Conservation (phyloP, 352 stramenopile genomes). For the Pythium coloratum region DNA sequence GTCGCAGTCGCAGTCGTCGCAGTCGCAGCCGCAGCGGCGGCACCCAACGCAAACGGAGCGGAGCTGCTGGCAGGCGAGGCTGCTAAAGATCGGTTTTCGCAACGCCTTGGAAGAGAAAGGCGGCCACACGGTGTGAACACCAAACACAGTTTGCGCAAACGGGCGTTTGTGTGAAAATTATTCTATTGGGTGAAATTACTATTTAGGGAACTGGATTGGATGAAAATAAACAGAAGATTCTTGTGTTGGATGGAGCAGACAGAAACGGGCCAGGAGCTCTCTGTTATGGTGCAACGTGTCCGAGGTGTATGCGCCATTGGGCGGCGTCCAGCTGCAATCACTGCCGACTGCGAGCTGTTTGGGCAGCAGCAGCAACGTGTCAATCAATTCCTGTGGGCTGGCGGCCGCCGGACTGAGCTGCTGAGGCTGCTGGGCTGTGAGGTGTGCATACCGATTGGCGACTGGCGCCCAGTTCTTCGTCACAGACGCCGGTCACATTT, state of each 20-base stretch:
- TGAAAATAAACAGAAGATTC: slow-evolving; percentile 27
- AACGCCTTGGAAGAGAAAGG: slow-evolving; percentile 25
- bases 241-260: slow-evolving; percentile 22
- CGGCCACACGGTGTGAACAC: not conserved
- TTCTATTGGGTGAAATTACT: slow-evolving; percentile 19
- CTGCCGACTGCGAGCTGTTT: not conserved
- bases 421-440: no score
- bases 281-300: slow-evolving; percentile 7
- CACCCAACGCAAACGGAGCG: not conserved
- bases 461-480: not conserved
- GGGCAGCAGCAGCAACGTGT: not conserved
- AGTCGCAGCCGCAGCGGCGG: not conserved
- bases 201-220: slow-evolving; percentile 14
- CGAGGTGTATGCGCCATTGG: slow-evolving; percentile 31
- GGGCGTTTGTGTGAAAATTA: slow-evolving; percentile 6
- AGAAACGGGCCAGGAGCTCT: slow-evolving; percentile 9
- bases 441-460: slow-evolving; percentile 1
- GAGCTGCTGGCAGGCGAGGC: slow-evolving; percentile 9
- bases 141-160: slow-evolving; percentile 32
- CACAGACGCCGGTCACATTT: not conserved
- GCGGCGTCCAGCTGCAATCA: not conserved
- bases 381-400: no score
- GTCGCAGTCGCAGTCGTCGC: not conserved
- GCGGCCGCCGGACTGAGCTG: no score
- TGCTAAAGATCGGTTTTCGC: slow-evolving; percentile 35